Percentiles rank a stretch among this genome's conserved stretches.
These are phyloP conservation scores for Eurotiales sp. DNA, from an alignment of 2,329 filamentous ascomycete genomes.

Conservation along the genomic window DNA sequence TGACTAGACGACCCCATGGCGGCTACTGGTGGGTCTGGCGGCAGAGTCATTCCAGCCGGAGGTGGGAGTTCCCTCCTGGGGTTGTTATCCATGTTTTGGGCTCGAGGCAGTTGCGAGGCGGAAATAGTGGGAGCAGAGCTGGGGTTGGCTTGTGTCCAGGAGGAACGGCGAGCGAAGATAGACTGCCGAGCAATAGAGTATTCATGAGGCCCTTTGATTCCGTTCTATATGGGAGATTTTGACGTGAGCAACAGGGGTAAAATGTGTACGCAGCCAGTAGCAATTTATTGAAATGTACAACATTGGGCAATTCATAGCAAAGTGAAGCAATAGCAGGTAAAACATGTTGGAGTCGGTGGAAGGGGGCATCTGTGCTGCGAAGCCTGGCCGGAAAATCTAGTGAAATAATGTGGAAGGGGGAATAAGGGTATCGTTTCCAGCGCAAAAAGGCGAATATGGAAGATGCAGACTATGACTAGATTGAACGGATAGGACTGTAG, in stretches of 20 bases:
- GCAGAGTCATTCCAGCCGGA: conserved; percentile 62
- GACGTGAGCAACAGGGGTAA: conserved; percentile 50
- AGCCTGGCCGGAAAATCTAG: too few relatives aligned
- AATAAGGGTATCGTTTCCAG: too few relatives aligned
- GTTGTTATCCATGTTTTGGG: conserved; percentile 58
- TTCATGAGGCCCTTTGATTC: conserved; percentile 48
- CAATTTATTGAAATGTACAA: too few relatives aligned
- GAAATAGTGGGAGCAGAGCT: conserved; percentile 27
- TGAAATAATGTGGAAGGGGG: too few relatives aligned
- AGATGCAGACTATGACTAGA: too few relatives aligned
- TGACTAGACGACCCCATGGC: conserved; percentile 45
- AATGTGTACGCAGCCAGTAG: not conserved
- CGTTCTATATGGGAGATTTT: conserved; percentile 46
- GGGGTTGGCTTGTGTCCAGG: conserved; percentile 35
- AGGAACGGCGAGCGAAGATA: conserved; percentile 36
- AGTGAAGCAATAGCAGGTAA: too few relatives aligned
- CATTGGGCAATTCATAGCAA: too few relatives aligned
- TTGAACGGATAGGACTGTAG: not conserved
- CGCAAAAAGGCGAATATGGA: too few relatives aligned
- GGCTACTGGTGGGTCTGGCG: conserved; percentile 35
- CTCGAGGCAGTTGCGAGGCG: conserved; percentile 39
- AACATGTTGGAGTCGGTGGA: too few relatives aligned
- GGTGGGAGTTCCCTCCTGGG: conserved; percentile 67
- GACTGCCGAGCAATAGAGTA: conserved; percentile 42
- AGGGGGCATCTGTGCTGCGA: too few relatives aligned